These are phyloP conservation scores for Fusarium buxicola DNA, from an alignment of 2,329 filamentous ascomycete species.

Conservation along the genomic window DNA sequence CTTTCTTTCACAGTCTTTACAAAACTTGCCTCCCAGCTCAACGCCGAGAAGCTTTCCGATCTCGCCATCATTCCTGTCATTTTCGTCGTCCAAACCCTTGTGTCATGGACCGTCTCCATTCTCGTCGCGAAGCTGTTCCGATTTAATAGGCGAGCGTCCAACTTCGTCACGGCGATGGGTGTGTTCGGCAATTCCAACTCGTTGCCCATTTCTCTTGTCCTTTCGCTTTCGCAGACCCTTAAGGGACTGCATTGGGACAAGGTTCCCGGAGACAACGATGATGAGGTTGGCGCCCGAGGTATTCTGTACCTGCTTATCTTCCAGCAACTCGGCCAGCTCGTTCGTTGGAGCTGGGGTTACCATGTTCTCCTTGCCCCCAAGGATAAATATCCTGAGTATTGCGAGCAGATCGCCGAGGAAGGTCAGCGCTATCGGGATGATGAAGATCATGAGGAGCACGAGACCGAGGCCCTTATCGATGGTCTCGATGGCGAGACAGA, in stretches of 20 bases:
- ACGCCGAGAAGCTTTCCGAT: conserved; percentile 88
- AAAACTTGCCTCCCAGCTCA: conserved; percentile 94
- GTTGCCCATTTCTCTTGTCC: conserved; percentile 92
- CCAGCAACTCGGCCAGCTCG: conserved; percentile 94
- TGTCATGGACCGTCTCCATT: conserved; percentile 84
- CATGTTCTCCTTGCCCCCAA: conserved; percentile 92
- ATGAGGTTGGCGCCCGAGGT: conserved; percentile 91
- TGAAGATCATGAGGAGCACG: conserved; percentile 55
- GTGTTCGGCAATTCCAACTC: conserved; percentile 99
- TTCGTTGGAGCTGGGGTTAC: conserved; percentile 99
- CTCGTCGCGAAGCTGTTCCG: conserved; percentile 79
- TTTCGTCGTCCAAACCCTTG: conserved; percentile 85
- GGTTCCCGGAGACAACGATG: conserved; percentile 91
- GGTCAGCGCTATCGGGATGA: conserved; percentile 69
- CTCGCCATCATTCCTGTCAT: conserved; percentile 96
- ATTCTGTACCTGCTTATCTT: conserved; percentile 97
- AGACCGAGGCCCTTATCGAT: conserved; percentile 58
- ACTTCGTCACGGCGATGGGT: conserved; percentile 97
- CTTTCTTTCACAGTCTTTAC: conserved; percentile 78
- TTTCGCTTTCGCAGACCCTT: conserved; percentile 92
- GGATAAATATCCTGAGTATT: conserved; percentile 75
- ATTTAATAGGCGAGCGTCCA: conserved; percentile 86
- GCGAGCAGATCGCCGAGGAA: conserved; percentile 64
- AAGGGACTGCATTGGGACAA: conserved; percentile 93
- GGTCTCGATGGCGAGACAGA: conserved; percentile 53